These are phyloP conservation scores for Pseudomicrostroma phylloplanum DNA, from an alignment of 1,284 basidiomycete species.

Conservation along the genomic window DNA sequence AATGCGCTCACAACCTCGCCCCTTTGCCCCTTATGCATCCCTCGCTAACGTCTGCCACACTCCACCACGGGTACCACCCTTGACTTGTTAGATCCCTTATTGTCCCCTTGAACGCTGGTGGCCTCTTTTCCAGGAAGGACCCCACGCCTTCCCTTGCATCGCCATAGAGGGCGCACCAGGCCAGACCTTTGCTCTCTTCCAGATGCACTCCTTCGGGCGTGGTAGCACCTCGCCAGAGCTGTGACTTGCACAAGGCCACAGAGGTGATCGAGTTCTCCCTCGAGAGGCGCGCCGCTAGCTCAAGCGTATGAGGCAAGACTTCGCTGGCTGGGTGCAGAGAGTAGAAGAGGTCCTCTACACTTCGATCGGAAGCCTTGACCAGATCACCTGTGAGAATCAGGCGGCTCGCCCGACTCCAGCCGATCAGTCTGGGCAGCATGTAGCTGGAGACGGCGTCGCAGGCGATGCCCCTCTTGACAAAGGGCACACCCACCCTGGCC, in stretches of 20 bases:
- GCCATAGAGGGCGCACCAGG: conserved; percentile 18
- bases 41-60: too few relatives aligned
- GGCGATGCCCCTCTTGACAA: conserved; percentile 35
- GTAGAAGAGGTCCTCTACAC: conserved; percentile 22
- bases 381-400: conserved; percentile 34
- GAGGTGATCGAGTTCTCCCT: conserved; percentile 25
- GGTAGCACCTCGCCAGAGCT: conserved; percentile 26
- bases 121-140: conserved; percentile 32
- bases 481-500: conserved; percentile 38
- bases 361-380: conserved; percentile 17
- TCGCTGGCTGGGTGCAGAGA: conserved; percentile 18
- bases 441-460: conserved; percentile 32
- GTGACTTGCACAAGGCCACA: conserved; percentile 37
- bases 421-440: conserved; percentile 30
- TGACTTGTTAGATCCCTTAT: too few relatives aligned
- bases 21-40: too few relatives aligned
- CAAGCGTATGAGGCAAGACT: conserved; percentile 23
- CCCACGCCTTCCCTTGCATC: conserved; percentile 33
- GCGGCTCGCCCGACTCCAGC: conserved; percentile 19
- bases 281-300: conserved; percentile 25
- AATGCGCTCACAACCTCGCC: too few relatives aligned
- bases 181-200: conserved; percentile 28
- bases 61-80: too few relatives aligned
- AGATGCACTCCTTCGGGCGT: conserved; percentile 33
- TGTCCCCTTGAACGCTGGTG: too few relatives aligned